These are phyloP conservation scores for Hyaloscypha bicolor DNA, from an alignment of 495 filamentous ascomycete genomes.

Conservation along the genomic window DNA sequence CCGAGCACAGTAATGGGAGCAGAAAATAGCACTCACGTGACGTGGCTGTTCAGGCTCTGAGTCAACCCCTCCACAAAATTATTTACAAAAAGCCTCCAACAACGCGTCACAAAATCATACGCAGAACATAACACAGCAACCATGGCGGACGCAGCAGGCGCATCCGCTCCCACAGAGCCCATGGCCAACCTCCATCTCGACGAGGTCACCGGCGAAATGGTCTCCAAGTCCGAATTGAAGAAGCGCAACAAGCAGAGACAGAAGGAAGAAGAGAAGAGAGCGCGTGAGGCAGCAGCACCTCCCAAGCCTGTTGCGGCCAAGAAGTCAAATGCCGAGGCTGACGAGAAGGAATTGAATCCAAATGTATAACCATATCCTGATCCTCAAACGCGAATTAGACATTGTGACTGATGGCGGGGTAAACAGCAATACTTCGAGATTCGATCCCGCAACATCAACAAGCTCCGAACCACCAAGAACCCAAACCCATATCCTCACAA, in stretches of 20 bases:
- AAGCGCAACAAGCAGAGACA: conserved; percentile 91
- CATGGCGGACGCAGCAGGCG: conserved; percentile 33
- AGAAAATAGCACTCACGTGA: not conserved
- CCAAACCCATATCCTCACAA: conserved; percentile 97
- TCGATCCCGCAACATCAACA: conserved; percentile 80
- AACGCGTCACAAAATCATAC: conserved; percentile 1
- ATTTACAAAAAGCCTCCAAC: conserved; percentile 6
- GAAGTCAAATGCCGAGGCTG: conserved; percentile 67
- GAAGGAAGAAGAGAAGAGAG: conserved; percentile 82
- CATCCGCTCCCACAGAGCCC: conserved; percentile 50
- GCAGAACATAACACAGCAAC: conserved; percentile 15
- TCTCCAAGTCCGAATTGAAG: conserved; percentile 91
- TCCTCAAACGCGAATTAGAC: not conserved
- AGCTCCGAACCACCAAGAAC: conserved; percentile 76
- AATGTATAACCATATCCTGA: conserved; percentile 59
- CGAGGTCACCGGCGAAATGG: conserved; percentile 81
- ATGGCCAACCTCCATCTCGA: conserved; percentile 73
- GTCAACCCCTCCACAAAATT: conserved; percentile 14
- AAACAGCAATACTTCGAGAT: conserved; percentile 96
- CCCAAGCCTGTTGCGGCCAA: conserved; percentile 65
- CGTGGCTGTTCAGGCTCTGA: not conserved
- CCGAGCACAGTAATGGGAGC: not conserved
- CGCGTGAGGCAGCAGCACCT: conserved; percentile 77
- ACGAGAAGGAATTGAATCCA: conserved; percentile 82
- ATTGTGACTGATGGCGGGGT: conserved; percentile 18